These are phyloP conservation scores for Thielaviopsis populi DNA, from an alignment of 2,329 filamentous ascomycete species.

Conservation along the genomic window DNA sequence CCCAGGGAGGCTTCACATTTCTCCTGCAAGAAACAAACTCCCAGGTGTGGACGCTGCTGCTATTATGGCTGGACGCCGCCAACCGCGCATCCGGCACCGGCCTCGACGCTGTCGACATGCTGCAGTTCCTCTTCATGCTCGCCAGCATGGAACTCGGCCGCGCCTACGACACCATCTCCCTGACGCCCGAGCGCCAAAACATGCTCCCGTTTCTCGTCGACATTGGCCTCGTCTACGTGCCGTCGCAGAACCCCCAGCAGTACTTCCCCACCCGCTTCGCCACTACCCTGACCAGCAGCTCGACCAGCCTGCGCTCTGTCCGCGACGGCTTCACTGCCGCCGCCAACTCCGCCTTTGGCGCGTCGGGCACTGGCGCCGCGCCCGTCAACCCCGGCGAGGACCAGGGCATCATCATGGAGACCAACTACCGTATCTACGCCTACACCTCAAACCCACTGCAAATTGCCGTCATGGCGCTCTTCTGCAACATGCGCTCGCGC, in stretches of 20 bases:
- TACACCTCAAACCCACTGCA: constrained; percentile 90
- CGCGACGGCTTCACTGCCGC: constrained; percentile 55
- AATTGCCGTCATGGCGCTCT: constrained; percentile 84
- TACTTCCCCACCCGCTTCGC: constrained; percentile 88
- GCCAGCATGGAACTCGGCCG: constrained; percentile 84
- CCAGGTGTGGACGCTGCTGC: constrained; percentile 88
- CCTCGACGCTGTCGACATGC: constrained; percentile 82
- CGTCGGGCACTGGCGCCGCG: constrained; percentile 22
- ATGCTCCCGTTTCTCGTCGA: constrained; percentile 86
- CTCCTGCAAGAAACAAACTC: constrained; percentile 89
- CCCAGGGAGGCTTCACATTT: constrained; percentile 86
- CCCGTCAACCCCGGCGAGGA: constrained; percentile 27
- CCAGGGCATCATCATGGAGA: constrained; percentile 91
- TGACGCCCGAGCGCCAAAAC: constrained; percentile 66
- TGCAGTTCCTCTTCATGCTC: constrained; percentile 91
- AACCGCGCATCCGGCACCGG: constrained; percentile 42
- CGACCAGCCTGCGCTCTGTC: constrained; percentile 53
- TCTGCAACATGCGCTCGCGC: constrained; percentile 72
- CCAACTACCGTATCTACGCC: constrained; percentile 93
- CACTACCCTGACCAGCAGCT: constrained; percentile 80
- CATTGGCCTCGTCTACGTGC: constrained; percentile 79
- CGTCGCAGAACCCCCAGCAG: constrained; percentile 40
- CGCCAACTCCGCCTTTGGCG: constrained; percentile 28
- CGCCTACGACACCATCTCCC: constrained; percentile 72
- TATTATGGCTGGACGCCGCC: constrained; percentile 81